phyloP scores from a whole-genome alignment of 2,329 filamentous ascomycete genomes.

The Fusarium liriodendri region DNA sequence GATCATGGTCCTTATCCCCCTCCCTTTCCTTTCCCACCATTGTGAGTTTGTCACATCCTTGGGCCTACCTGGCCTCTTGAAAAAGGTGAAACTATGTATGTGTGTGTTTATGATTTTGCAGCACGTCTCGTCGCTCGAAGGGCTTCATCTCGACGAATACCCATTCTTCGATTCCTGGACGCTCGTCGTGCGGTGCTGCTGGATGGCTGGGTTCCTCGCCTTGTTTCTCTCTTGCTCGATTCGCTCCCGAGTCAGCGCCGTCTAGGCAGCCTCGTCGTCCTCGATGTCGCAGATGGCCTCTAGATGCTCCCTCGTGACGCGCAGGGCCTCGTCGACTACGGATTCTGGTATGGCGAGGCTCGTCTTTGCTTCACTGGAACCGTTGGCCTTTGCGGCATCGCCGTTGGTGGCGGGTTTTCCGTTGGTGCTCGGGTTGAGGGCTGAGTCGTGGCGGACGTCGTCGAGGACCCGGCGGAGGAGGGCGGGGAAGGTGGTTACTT shows the following conservation, averaged over 20 bases:
- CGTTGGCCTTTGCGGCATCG: constrained; percentile 44
- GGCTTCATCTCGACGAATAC: not conserved
- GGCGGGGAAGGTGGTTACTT: constrained; percentile 69
- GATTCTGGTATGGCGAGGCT: constrained; percentile 67
- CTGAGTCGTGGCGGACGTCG: constrained; percentile 66
- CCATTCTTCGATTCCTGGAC: not conserved
- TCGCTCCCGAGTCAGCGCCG: not conserved
- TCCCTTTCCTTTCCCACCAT: not conserved
- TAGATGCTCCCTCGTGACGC: constrained; percentile 68
- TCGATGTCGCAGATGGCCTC: constrained; percentile 60
- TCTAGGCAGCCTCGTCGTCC: constrained; percentile 34
- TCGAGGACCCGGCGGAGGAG: constrained; percentile 71
- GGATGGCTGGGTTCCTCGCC: not conserved
- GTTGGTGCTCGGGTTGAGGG: constrained; percentile 46
- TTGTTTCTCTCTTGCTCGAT: not conserved
- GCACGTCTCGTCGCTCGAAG: not conserved
- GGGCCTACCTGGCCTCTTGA: not conserved
- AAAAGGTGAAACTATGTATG: not conserved
- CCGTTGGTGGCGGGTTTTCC: constrained; percentile 51
- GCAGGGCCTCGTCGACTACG: constrained; percentile 72
- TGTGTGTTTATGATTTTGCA: not conserved
- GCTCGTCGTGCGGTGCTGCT: not conserved
- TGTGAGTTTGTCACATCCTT: constrained; percentile 14
- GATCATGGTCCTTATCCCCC: constrained; percentile 21
- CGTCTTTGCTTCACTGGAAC: constrained; percentile 34